Conservation (phyloP, 805 yeast species). For the Candida sphagnicola region DNA sequence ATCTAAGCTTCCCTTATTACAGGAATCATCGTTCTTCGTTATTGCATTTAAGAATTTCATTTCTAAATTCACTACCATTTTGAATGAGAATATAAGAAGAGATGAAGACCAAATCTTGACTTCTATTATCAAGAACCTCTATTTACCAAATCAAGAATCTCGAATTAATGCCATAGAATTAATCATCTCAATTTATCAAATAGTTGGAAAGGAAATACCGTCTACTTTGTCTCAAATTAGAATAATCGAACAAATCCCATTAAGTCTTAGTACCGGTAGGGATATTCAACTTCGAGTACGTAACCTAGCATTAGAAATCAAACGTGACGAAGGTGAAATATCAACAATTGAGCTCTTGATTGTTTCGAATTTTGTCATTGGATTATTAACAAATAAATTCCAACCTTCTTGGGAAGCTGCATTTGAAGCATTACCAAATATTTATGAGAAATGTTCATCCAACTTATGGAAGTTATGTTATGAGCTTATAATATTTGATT, state of each 20-base stretch:
- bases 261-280: conserved; percentile 65
- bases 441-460: conserved; percentile 27
- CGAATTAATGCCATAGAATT: conserved; percentile 53
- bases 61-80: conserved; percentile 4
- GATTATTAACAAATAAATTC: conserved; percentile 68
- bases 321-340: conserved; percentile 11
- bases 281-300: conserved; percentile 71
- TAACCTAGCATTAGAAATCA: conserved; percentile 45
- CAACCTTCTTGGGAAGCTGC: conserved; percentile 86
- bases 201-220: conserved; percentile 24
- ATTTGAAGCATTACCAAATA: conserved; percentile 50
- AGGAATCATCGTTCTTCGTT: conserved; percentile 35
- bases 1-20: conserved; percentile 15
- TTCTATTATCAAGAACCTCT: conserved; percentile 28
- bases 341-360: conserved; percentile 14
- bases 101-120: conserved; percentile 11
- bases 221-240: conserved; percentile 46
- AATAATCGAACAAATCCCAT: conserved; percentile 68
- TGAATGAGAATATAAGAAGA: neutral
- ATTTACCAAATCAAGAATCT: conserved; percentile 46
- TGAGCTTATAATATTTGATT: conserved; percentile 26
- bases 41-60: conserved; percentile 29
- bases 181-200: conserved; percentile 27
- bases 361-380: conserved; percentile 43
- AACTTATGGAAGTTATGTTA: conserved; percentile 55